Conservation (phyloP, 352 stramenopile genomes). For the Pythium utonaiense region DNA sequence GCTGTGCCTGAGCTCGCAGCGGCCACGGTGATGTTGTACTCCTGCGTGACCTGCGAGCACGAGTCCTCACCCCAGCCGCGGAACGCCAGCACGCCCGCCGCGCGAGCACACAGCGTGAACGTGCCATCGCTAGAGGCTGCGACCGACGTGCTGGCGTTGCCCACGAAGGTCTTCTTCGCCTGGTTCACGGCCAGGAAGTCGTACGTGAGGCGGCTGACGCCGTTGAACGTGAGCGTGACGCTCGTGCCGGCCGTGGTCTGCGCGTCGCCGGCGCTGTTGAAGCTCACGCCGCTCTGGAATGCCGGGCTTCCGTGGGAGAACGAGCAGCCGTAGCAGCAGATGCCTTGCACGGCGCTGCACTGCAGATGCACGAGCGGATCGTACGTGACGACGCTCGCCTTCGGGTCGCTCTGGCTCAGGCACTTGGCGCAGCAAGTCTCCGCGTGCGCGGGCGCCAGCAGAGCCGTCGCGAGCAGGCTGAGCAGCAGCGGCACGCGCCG, state of each 20-base stretch:
- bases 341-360: constrained; percentile 34
- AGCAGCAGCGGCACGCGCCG: neutral
- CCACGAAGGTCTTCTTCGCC: constrained; percentile 19
- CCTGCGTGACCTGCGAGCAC: constrained; percentile 20
- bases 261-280: constrained; percentile 24
- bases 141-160: constrained; percentile 26
- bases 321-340: constrained; percentile 51
- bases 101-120: constrained; percentile 17
- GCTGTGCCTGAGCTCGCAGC: constrained; percentile 3
- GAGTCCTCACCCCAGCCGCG: constrained; percentile 27
- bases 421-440: constrained; percentile 39
- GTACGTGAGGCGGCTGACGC: constrained; percentile 25
- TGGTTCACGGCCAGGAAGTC: constrained; percentile 26
- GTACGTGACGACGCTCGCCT: constrained; percentile 32
- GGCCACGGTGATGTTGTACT: constrained; percentile 24
- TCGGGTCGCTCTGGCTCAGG: constrained; percentile 36
- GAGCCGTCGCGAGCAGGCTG: neutral
- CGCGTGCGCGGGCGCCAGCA: neutral
- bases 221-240: constrained; percentile 20
- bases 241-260: constrained; percentile 27
- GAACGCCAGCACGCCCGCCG: constrained; percentile 17
- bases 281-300: constrained; percentile 38
- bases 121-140: constrained; percentile 2
- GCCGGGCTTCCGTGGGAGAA: constrained; percentile 33
- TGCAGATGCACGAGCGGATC: constrained; percentile 40